Conservation (phyloP, 768 basidiomycete species). For the Mycena haematopus region DNA sequence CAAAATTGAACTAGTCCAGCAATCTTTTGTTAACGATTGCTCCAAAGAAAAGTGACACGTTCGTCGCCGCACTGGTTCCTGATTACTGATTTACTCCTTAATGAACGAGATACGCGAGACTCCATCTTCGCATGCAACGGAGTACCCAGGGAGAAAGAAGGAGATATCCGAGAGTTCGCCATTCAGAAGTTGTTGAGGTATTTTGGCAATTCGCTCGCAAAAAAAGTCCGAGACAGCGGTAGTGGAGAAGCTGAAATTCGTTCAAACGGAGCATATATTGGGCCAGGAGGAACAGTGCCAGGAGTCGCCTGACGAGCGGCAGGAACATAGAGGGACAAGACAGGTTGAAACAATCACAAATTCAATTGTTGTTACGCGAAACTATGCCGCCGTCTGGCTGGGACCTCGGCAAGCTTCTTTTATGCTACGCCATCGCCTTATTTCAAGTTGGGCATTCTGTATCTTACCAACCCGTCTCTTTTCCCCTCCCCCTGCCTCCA, state of each 20-base stretch:
- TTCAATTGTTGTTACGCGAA: background rate
- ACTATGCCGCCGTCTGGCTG: too few relatives aligned
- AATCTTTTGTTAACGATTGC: too few relatives aligned
- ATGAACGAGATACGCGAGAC: background rate
- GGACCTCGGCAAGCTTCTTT: background rate
- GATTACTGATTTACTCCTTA: too few relatives aligned
- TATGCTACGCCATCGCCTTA: slow-evolving; percentile 18
- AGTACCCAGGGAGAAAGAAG: background rate
- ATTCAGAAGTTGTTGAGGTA: background rate
- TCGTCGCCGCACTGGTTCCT: too few relatives aligned
- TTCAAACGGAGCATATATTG: background rate
- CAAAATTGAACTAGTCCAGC: too few relatives aligned
- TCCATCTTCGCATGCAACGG: background rate
- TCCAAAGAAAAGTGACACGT: too few relatives aligned
- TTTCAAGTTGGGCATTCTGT: background rate
- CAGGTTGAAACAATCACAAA: background rate
- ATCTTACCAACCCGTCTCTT: background rate
- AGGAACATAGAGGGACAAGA: too few relatives aligned
- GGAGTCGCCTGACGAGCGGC: too few relatives aligned
- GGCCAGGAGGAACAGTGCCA: background rate
- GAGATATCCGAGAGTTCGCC: background rate
- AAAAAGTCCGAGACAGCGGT: slow-evolving; percentile 5
- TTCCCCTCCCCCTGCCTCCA: background rate
- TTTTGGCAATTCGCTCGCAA: background rate
- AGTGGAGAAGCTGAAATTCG: background rate